phyloP scores from a whole-genome alignment of 2,329 filamentous ascomycete genomes.

The Beauveria rudraprayagi region DNA sequence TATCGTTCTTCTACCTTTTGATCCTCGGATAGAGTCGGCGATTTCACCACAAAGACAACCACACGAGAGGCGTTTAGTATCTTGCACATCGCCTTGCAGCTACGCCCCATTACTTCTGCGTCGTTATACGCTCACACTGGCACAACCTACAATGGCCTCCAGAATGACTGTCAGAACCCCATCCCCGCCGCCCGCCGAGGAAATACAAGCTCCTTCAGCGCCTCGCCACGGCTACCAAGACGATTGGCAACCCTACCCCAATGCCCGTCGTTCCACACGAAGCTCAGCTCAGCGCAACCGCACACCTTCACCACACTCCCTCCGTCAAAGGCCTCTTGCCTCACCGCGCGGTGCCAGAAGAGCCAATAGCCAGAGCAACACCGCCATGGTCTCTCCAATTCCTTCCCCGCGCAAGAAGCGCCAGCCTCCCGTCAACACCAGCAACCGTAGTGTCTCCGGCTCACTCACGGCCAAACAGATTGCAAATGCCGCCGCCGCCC shows the following conservation, averaged over 20 bases:
- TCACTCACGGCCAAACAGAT: constrained; percentile 36
- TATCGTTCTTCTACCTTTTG: neutral
- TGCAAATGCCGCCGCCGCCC: constrained; percentile 34
- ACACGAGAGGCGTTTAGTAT: neutral
- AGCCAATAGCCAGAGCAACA: constrained; percentile 19
- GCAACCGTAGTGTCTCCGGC: constrained; percentile 36
- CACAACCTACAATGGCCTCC: constrained; percentile 24
- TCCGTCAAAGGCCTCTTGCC: constrained; percentile 24
- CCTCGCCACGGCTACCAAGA: constrained; percentile 61
- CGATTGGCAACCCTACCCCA: constrained; percentile 63
- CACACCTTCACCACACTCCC: constrained; percentile 46
- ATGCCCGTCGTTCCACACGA: constrained; percentile 50
- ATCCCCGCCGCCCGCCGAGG: constrained; percentile 38
- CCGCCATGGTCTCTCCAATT: constrained; percentile 33
- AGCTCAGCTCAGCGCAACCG: constrained; percentile 50
- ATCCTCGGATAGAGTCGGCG: neutral
- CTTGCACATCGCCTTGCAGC: neutral
- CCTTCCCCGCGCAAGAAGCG: constrained; percentile 45
- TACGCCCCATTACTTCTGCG: neutral
- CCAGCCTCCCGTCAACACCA: constrained; percentile 37
- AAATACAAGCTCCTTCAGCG: constrained; percentile 58
- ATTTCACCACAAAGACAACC: neutral
- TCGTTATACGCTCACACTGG: neutral
- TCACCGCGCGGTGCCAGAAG: constrained; percentile 28
- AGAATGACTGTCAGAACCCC: constrained; percentile 39